phyloP scores from a whole-genome alignment of 2,329 filamentous ascomycete genomes.

The Xylaria sp. region DNA sequence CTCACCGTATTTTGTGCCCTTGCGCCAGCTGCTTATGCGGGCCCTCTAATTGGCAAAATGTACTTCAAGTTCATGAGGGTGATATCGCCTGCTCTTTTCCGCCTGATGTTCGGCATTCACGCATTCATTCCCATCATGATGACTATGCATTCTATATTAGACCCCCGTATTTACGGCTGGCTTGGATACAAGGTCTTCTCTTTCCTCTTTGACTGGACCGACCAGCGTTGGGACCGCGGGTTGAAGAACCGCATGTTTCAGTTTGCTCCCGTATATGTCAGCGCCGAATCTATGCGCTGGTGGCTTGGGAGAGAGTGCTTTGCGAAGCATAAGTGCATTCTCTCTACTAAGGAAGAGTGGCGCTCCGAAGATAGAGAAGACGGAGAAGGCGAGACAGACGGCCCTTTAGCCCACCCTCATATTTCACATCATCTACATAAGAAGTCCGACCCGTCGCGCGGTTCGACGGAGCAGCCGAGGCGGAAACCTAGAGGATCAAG shows the following conservation, averaged over 20 bases:
- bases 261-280: constrained; percentile 91
- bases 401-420: constrained; percentile 49
- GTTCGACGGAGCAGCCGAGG: constrained; percentile 47
- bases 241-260: constrained; percentile 87
- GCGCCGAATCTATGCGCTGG: constrained; percentile 92
- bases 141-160: constrained; percentile 76
- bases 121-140: constrained; percentile 96
- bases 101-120: constrained; percentile 88
- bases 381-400: constrained; percentile 64
- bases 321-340: constrained; percentile 82
- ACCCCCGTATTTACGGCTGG: constrained; percentile 76
- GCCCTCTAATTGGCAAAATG: constrained; percentile 83
- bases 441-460: constrained; percentile 39
- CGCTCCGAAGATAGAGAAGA: constrained; percentile 72
- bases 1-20: constrained; percentile 92
- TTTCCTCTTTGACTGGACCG: constrained; percentile 89
- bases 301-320: constrained; percentile 92
- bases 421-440: constrained; percentile 34
- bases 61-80: constrained; percentile 93
- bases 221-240: constrained; percentile 84
- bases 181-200: constrained; percentile 91
- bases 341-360: constrained; percentile 79
- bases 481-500: constrained; percentile 61
- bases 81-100: constrained; percentile 80
- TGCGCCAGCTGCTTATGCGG: constrained; percentile 90